A percentile compares a stretch with the other conserved stretches of the same genome.
Conservation (phyloP, 176 grass and related monocot species). For the Elymus sibiricus region DNA sequence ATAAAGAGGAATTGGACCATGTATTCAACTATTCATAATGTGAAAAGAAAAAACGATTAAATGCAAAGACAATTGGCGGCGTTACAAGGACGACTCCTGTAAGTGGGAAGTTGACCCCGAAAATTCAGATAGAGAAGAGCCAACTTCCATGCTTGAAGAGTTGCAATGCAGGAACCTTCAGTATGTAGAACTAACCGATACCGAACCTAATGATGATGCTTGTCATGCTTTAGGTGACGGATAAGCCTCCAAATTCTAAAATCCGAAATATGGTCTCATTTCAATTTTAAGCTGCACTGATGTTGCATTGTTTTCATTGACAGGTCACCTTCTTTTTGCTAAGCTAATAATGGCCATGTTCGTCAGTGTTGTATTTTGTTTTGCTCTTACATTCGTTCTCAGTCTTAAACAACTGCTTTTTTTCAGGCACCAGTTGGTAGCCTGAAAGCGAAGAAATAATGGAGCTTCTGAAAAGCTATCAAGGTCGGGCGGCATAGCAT, state of each 20-base stretch:
- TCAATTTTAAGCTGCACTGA: background rate
- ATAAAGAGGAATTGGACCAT: background rate
- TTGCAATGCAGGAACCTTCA: background rate
- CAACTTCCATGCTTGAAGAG: background rate
- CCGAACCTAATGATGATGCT: background rate
- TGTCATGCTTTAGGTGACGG: background rate
- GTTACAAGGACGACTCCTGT: background rate
- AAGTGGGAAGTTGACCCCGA: background rate
- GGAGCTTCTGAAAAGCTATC: background rate
- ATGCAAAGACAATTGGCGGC: background rate
- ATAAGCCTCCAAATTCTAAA: background rate
- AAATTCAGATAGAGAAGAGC: background rate
- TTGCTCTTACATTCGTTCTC: background rate
- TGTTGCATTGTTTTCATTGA: background rate
- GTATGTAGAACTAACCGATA: too few species aligned
- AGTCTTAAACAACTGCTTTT: too few species aligned
- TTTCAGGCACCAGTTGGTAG: too few species aligned
- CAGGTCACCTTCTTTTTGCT: background rate
- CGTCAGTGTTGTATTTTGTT: background rate
- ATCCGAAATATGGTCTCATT: background rate
- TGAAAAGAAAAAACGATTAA: background rate
- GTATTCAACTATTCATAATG: background rate
- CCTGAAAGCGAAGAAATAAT: too few species aligned
- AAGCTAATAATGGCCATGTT: background rate
- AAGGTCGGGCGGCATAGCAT: too few species aligned